These are phyloP conservation scores for Nyssa sinensis DNA, from an alignment of 148 eudicot genomes.

Conservation along the genomic window DNA sequence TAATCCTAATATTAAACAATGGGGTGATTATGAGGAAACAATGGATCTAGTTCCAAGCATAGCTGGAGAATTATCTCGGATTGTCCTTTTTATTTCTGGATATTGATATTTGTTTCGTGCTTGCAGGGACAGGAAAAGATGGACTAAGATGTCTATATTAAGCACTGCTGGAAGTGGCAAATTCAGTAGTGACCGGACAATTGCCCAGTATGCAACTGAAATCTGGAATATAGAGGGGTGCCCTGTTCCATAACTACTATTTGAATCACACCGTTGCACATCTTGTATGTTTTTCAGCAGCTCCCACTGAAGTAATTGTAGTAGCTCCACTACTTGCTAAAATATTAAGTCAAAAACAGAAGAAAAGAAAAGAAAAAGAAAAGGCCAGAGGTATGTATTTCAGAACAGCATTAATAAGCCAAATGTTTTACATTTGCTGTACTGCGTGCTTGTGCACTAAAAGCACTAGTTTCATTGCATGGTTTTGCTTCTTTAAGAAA, in stretches of 20 bases:
- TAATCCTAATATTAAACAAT: no score
- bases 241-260: conserved; percentile 43
- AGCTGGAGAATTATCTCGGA: no score
- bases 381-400: background rate
- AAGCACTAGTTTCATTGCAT: background rate
- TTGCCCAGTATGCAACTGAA: conserved; percentile 86
- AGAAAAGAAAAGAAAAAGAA: background rate
- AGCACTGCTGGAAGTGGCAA: conserved; percentile 98
- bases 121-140: conserved; percentile 79
- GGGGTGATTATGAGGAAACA: no score
- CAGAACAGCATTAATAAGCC: background rate
- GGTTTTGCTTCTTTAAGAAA: no score
- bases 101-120: background rate
- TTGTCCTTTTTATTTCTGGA: background rate
- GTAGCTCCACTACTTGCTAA: no score
- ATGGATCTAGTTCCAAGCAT: no score
- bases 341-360: no score
- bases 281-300: background rate
- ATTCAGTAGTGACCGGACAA: conserved; percentile 95
- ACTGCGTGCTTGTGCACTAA: background rate
- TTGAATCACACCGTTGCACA: background rate
- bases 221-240: conserved; percentile 86
- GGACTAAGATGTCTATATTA: conserved; percentile 91
- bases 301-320: no score
- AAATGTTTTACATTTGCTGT: background rate